phyloP scores from a whole-genome alignment of 2,329 filamentous ascomycete species.

The Teratosphaeria pseudoeucalypti region DNA sequence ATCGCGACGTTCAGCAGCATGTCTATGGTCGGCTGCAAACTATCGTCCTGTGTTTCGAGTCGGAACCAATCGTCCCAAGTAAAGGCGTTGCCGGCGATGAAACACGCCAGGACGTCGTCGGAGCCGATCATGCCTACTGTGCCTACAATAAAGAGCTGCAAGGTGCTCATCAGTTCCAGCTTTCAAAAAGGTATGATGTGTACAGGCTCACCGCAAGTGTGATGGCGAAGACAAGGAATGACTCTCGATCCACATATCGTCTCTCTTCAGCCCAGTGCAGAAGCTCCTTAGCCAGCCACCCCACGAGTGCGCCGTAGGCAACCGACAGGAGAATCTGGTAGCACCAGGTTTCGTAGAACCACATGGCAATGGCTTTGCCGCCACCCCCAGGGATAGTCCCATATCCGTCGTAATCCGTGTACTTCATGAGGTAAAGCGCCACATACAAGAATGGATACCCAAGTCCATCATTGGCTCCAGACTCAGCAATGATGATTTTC shows the following conservation, averaged over 20 bases:
- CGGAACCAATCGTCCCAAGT: constrained; percentile 95
- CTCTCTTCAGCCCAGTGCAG: constrained; percentile 75
- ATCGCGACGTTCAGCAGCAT: constrained; percentile 85
- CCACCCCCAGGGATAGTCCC: constrained; percentile 47
- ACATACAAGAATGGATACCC: constrained; percentile 85
- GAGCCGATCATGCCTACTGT: constrained; percentile 80
- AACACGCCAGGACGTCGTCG: constrained; percentile 84
- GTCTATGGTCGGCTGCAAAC: constrained; percentile 85
- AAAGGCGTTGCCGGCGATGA: constrained; percentile 82
- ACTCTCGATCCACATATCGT: constrained; percentile 75
- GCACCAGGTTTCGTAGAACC: constrained; percentile 77
- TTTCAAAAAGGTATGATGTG: not conserved
- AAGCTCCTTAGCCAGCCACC: constrained; percentile 71
- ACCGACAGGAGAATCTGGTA: constrained; percentile 75
- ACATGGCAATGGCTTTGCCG: constrained; percentile 59
- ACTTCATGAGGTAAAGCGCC: constrained; percentile 73
- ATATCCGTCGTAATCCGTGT: constrained; percentile 48
- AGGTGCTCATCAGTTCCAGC: constrained; percentile 2
- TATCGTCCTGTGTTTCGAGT: constrained; percentile 77
- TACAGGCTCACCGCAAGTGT: constrained; percentile 54
- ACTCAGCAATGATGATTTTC: constrained; percentile 57
- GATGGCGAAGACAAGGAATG: constrained; percentile 78
- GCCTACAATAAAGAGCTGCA: constrained; percentile 68
- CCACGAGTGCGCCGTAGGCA: constrained; percentile 64
- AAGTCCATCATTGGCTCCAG: constrained; percentile 78